A percentile compares a stretch with the other conserved stretches of the same genome.
Evolutionary conservation across 225 moss, liverwort and hornwort genomes (phyloP).

Genomic region (Polytrichum formosum): DNA sequence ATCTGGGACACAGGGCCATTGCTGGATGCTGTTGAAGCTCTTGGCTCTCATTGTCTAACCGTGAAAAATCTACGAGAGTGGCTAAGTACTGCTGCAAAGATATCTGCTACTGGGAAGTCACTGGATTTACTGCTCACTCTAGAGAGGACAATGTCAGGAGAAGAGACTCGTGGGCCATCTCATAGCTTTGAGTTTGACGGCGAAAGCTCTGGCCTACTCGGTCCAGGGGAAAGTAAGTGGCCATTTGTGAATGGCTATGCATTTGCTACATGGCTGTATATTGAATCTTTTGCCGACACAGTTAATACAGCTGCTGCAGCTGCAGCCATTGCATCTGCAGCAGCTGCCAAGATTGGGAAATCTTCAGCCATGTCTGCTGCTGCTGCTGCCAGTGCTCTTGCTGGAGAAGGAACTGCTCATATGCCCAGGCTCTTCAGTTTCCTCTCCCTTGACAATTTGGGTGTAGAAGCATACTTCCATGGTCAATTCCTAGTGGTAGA

Average conservation of each 20-base stretch:
- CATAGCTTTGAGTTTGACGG: constrained; percentile 89
- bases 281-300: constrained; percentile 92
- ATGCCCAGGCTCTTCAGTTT: constrained; percentile 96
- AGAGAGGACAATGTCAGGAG: constrained; percentile 74
- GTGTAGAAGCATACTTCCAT: constrained; percentile 90
- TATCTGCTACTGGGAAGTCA: constrained; percentile 61
- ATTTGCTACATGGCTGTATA: constrained; percentile 87
- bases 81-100: constrained; percentile 58
- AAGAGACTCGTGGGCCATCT: constrained; percentile 82
- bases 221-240: constrained; percentile 90
- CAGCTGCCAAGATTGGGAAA: constrained; percentile 82
- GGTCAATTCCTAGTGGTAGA: constrained; percentile 92
- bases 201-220: constrained; percentile 88
- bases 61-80: constrained; percentile 81
- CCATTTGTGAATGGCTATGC: constrained; percentile 86
- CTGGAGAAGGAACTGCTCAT: constrained; percentile 94
- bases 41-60: constrained; percentile 73
- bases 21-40: constrained; percentile 75
- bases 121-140: constrained; percentile 66
- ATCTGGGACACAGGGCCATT: constrained; percentile 63
- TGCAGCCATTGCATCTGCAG: constrained; percentile 90
- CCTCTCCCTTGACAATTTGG: constrained; percentile 86
- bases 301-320: constrained; percentile 89
- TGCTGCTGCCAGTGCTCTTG: constrained; percentile 88
- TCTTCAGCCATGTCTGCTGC: constrained; percentile 95